Base-by-base conservation (phyloP, 352 stramenopile species). In the Pythium rhizo-oryzae region DNA sequence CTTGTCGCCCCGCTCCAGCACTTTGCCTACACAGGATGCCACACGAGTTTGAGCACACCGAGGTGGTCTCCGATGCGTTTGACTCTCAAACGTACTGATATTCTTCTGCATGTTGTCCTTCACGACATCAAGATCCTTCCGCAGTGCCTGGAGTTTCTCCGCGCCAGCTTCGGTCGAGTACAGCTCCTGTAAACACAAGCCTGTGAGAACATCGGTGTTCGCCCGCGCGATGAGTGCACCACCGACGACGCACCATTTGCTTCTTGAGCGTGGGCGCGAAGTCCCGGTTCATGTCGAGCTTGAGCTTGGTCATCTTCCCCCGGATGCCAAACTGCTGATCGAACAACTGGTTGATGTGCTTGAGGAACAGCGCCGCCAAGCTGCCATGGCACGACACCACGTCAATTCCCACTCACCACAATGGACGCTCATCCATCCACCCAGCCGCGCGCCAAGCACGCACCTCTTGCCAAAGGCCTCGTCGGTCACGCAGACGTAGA, bases 251-350 rank as follows among this genome's bases (percentile, higher is more conserved):
- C 19, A 92, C 84, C 88, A 96, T 94, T 75, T 94, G 81, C 70
- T 88, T 94, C 75, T 93, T 94, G 21, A 96, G 64, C 18, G 79
- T 90, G 28, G 84, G 82, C 33, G 81, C 80, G 77, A 96, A 96
- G 59, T 96, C 88, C 16, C 85, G 76, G 55, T 96, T 94, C 82
- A 96, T 88, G 60, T 96, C 88, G 25, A 94, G 68, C 50, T 93
- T 93, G 57, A 96, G 79, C 72, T 96, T 96, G 50, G 88, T 96
- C 49, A 87, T 86, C 64, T 94, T 94, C 52, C 88, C 88, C 54
- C 88, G 84, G 50, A 94, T 94, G 23, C 88, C 87, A 69, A 94
- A 96, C 74, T 94, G 77, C 49, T 84, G 77, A 64, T 96, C 86
- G 58, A 96, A 96, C 41, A 94, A 71, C 65, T 89, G 84, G 65